Evolutionary conservation across 2,329 filamentous ascomycete species (phyloP), one percentile per base, ranked within the genome.

Genomic region (Rhynchosporium graminicola): DNA sequence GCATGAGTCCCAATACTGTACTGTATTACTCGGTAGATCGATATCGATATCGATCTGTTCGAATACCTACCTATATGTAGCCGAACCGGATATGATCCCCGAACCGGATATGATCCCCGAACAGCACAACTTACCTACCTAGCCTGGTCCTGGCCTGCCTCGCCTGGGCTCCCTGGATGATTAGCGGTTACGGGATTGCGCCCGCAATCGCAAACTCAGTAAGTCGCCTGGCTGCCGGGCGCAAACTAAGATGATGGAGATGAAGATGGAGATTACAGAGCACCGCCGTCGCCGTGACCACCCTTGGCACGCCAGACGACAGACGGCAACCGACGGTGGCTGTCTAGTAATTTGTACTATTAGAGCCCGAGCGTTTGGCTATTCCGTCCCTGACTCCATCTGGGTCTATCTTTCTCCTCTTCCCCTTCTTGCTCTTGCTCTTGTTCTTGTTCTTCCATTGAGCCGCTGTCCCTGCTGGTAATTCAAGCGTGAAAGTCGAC

Each of bases 261-360:
- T 15, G 13, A 42, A 40, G 36, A 57, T 56, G 52, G 52, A 56
- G 52, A 56, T 56, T 56, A 38, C 52, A 56, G 29, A 57, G 9
- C 52, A 56, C 54, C 40, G 54, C 54, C 40, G 40, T 45, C 38
- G 33, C 42, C 20, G 20, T 20, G 20, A 20, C 26, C 54, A 33
- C 29, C 28, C 51, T 28, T 20, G 51, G n/a, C 51, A 40, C 51
- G 15, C 51, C 51, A 54, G 36, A 54, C 36, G 8, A 42, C 38
- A 54, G 20, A 20, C 20, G 20, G 20, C 20, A 20, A 20, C 20
- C 20, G 51, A 54, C 29, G 50, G 51, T 54, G 51, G 51, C 40
- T 54, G 51, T 38, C 36, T 54, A 40, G 40, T 20, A 20, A 20
- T 20, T 20, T 20, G 20, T 20, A 1, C 20, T 20, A 20, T 20